Evolutionary conservation across 352 stramenopile genomes (phyloP).

Genomic region (Globisporangium carolinianum): DNA sequence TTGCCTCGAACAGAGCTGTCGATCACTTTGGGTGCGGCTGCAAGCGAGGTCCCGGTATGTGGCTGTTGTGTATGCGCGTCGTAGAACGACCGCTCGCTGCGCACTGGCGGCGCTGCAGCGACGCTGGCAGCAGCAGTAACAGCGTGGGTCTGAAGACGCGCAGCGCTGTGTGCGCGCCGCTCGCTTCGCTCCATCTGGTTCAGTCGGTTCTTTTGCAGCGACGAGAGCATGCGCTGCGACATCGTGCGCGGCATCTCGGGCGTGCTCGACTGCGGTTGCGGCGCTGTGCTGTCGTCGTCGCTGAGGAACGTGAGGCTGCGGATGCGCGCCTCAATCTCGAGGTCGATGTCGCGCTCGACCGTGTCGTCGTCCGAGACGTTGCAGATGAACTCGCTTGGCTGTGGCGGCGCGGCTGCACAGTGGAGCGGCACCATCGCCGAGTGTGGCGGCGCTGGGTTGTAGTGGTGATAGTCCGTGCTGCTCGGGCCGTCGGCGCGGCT

Average conservation of each 20-base stretch:
- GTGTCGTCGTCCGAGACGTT: constrained; percentile 59
- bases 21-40: background rate
- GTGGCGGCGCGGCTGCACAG: constrained; percentile 5
- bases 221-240: constrained; percentile 59
- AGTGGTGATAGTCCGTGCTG: background rate
- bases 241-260: constrained; percentile 24
- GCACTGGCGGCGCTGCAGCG: background rate
- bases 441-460: background rate
- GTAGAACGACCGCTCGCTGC: constrained; percentile 12
- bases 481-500: background rate
- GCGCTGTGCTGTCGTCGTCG: constrained; percentile 12
- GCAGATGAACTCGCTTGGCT: constrained; percentile 25
- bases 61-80: background rate
- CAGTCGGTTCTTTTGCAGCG: constrained; percentile 32
- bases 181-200: constrained; percentile 14
- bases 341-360: constrained; percentile 61
- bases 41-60: background rate
- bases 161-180: background rate
- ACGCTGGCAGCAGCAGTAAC: background rate
- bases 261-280: constrained; percentile 5
- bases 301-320: constrained; percentile 19
- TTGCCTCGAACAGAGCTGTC: background rate
- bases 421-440: constrained; percentile 8
- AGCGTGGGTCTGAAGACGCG: background rate
- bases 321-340: constrained; percentile 61